phyloP scores from a whole-genome alignment of 208 protist genomes.

The Strigomonas oncopelti region DNA sequence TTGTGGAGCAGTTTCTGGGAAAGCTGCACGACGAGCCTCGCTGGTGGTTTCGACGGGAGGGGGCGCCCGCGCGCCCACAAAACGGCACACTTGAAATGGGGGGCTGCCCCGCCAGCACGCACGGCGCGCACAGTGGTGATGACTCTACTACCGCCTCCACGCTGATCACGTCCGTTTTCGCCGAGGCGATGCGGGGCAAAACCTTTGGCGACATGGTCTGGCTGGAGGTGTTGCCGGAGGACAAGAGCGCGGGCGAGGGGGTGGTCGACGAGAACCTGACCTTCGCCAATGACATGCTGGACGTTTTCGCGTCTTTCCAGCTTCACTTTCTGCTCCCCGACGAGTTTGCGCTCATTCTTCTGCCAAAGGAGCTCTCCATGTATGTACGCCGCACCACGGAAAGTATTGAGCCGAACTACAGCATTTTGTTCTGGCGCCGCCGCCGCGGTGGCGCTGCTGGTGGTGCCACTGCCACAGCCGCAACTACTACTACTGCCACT shows the following conservation, averaged over 20 bases:
- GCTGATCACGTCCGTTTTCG: slow-evolving; percentile 6
- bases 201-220: neutral
- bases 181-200: slow-evolving; percentile 9
- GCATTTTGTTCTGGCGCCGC: slow-evolving; percentile 69
- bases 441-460: slow-evolving; percentile 19
- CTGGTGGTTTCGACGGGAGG: slow-evolving; percentile 60
- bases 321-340: slow-evolving; percentile 56
- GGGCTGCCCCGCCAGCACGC: too few relatives aligned
- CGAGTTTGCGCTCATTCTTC: slow-evolving; percentile 52
- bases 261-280: neutral
- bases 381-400: slow-evolving; percentile 23
- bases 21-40: slow-evolving; percentile 50
- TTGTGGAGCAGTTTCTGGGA: slow-evolving; percentile 68
- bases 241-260: neutral
- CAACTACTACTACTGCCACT: too few relatives aligned
- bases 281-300: slow-evolving; percentile 33
- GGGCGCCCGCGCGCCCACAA: too few relatives aligned
- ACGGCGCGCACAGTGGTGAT: too few relatives aligned
- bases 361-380: slow-evolving; percentile 50
- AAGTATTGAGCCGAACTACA: slow-evolving; percentile 35
- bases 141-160: too few relatives aligned
- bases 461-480: neutral
- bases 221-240: slow-evolving; percentile 8
- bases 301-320: slow-evolving; percentile 73
- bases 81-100: too few relatives aligned